Conservation (phyloP, 169 alveolate species). For the Plasmodium ovale region DNA sequence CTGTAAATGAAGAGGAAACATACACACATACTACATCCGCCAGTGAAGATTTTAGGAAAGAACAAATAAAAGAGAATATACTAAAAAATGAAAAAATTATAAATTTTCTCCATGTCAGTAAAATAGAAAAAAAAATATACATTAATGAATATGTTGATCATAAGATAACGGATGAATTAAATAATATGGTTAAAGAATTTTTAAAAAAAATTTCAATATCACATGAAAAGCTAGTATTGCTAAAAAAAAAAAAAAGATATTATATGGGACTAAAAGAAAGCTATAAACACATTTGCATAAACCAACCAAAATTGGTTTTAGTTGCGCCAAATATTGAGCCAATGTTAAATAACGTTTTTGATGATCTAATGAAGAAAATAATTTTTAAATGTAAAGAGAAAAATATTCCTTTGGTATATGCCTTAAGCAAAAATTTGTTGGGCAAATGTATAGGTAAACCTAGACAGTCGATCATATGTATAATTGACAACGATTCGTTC, state of each 20-base stretch:
- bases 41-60: background rate
- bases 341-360: slow-evolving; percentile 34
- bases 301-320: slow-evolving; percentile 60
- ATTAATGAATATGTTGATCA: slow-evolving; percentile 68
- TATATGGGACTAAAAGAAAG: slow-evolving; percentile 49
- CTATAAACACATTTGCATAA: slow-evolving; percentile 41
- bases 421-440: slow-evolving; percentile 59
- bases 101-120: slow-evolving; percentile 23
- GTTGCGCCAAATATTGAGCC: slow-evolving; percentile 74
- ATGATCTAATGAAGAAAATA: slow-evolving; percentile 32
- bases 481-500: slow-evolving; percentile 60
- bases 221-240: slow-evolving; percentile 48
- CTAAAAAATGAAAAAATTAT: slow-evolving; percentile 59
- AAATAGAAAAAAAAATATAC: slow-evolving; percentile 52
- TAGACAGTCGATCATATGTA: slow-evolving; percentile 50
- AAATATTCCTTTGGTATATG: slow-evolving; percentile 53
- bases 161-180: slow-evolving; percentile 46
- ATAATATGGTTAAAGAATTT: slow-evolving; percentile 54
- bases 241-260: slow-evolving; percentile 44
- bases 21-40: too few species aligned
- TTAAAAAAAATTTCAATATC: slow-evolving; percentile 43
- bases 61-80: slow-evolving; percentile 31
- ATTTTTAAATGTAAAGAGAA: slow-evolving; percentile 49
- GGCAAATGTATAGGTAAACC: slow-evolving; percentile 61
- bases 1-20: background rate